Evolutionary conservation across 2,329 filamentous ascomycete genomes (phyloP).

Genomic region (Mycosphaerelloides madeirae): DNA sequence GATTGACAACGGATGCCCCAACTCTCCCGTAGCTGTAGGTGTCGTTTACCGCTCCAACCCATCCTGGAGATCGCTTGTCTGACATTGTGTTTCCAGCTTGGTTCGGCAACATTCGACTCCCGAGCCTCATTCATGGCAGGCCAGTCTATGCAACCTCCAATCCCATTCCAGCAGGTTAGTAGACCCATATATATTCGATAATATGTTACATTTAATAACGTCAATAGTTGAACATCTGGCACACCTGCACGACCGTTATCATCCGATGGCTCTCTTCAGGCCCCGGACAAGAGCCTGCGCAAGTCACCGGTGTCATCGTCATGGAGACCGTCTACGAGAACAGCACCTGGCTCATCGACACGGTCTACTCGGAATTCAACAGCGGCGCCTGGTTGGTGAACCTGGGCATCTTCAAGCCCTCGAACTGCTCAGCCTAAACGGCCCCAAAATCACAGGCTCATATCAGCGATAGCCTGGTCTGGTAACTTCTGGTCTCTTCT

Average conservation of each 20-base stretch:
- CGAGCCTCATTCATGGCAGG: slow-evolving; percentile 25
- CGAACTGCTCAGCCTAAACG: slow-evolving; percentile 20
- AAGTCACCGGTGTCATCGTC: slow-evolving; percentile 30
- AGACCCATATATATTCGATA: too few relatives aligned
- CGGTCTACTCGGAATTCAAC: slow-evolving; percentile 34
- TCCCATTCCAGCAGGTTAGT: slow-evolving; percentile 30
- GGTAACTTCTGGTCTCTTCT: slow-evolving; percentile 1
- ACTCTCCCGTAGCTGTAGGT: slow-evolving; percentile 21
- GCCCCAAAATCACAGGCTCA: slow-evolving; percentile 35
- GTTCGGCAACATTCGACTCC: slow-evolving; percentile 24
- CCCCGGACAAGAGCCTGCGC: slow-evolving; percentile 16
- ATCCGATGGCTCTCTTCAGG: slow-evolving; percentile 28
- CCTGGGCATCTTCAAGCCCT: slow-evolving; percentile 27
- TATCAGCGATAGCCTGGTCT: slow-evolving; percentile 39
- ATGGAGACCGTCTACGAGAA: slow-evolving; percentile 22
- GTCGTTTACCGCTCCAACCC: background rate
- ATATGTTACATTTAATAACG: too few relatives aligned
- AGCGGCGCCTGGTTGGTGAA: slow-evolving; percentile 32
- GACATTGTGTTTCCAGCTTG: slow-evolving; percentile 16
- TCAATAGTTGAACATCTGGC: slow-evolving; percentile 30
- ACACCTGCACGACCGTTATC: slow-evolving; percentile 29
- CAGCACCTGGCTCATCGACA: slow-evolving; percentile 29
- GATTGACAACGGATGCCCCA: slow-evolving; percentile 31
- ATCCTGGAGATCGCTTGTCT: background rate
- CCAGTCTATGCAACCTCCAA: slow-evolving; percentile 26